Base-by-base conservation (phyloP, 352 stramenopile species). In the Phytophthora palmivora region DNA sequence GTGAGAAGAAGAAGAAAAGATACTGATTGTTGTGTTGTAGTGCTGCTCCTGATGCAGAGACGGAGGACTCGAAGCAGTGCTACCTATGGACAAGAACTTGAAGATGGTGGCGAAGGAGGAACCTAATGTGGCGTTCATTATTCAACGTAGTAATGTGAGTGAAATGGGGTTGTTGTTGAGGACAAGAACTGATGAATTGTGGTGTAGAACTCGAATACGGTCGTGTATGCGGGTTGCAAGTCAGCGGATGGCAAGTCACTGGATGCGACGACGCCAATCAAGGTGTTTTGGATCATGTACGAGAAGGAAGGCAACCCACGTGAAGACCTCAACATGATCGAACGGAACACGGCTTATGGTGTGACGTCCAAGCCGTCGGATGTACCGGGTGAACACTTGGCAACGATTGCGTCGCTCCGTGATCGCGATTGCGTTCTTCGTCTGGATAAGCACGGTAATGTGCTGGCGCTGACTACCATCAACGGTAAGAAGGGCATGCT, bases 271-370 rank as follows among this genome's bases (percentile, higher is more conserved):
- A 88, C 79, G 21, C 87, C 84, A n/a, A 74, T 95, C 41, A 75
- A 84, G 30, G 82, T 93, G 18, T 95, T 78, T 58, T 95, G 86
- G 86, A 87, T 93, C 70, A 95, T 95, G 86, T 95, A 89, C 63
- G 85, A 92, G 58, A 92, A 92, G 66, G 65, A 69, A 16, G 83
- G 82, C 34, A 65, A 72, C 21, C 85, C 85, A 36, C 74, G 74
- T 14, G 86, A 95, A 53, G 86, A 93, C 22, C 77, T 95, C 37
- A 95, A 88, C 58, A 89, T 93, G 80, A 88, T 95, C 49, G 86
- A 95, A 67, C 80, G 86, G 47, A 95, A 90, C 60, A 92, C 75
- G 12, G 86, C 86, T 18, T 95, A 95, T 54, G 86, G 86, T 55
- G 81, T 80, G 7, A 80, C 74, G 6, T 78, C 66, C 48, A 58